phyloP scores from a whole-genome alignment of 768 basidiomycete genomes.

The Phanerodontia chrysosporium region DNA sequence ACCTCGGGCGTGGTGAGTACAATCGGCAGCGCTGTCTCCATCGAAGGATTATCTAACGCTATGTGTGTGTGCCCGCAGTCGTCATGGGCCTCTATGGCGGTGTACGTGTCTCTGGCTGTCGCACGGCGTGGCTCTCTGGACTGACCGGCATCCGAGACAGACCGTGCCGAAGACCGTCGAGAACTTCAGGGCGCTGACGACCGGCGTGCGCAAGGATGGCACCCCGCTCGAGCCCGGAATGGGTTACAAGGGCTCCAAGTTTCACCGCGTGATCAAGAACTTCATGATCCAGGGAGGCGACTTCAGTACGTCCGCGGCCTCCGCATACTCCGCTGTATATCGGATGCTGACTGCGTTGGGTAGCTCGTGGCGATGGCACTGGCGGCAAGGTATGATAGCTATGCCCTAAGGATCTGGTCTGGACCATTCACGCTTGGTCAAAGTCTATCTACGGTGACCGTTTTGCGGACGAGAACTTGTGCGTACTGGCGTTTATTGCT shows the following conservation, averaged over 20 bases:
- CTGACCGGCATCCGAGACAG: slow-evolving; percentile 30
- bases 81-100: slow-evolving; percentile 89
- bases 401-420: not conserved
- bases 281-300: slow-evolving; percentile 99
- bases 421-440: not conserved
- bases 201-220: slow-evolving; percentile 78
- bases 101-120: slow-evolving; percentile 34
- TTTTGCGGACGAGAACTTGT: slow-evolving; percentile 98
- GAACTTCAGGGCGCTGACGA: slow-evolving; percentile 94
- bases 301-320: slow-evolving; percentile 64
- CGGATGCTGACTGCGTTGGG: slow-evolving; percentile 1
- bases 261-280: slow-evolving; percentile 93
- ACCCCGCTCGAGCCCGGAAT: slow-evolving; percentile 62
- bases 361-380: slow-evolving; percentile 83
- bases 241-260: slow-evolving; percentile 93
- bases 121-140: not conserved
- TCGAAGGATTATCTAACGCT: not conserved
- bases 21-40: not conserved
- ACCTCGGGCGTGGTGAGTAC: slow-evolving; percentile 71
- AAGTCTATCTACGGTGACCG: slow-evolving; percentile 87
- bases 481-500: not conserved
- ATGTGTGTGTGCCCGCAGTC: slow-evolving; percentile 40
- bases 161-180: slow-evolving; percentile 95
- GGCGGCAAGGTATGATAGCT: slow-evolving; percentile 69
- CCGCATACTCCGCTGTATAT: not conserved